A percentile compares a stretch with the other conserved stretches of the same genome.
Conservation (phyloP, 176 grass and related monocot species). For the Saccharum spontaneum region DNA sequence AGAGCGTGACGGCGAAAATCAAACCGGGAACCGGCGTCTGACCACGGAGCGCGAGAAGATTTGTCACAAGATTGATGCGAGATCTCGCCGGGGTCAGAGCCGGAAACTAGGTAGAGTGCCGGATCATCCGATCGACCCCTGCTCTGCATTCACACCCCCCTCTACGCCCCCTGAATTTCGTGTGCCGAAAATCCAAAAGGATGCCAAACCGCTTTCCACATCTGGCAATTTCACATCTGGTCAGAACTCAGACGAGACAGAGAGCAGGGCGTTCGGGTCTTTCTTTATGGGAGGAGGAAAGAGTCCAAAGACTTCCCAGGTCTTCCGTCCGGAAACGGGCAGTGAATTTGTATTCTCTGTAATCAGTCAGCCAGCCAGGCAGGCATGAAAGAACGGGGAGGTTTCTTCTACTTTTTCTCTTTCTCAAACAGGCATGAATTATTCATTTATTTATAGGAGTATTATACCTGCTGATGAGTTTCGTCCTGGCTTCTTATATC, state of each 20-base stretch:
- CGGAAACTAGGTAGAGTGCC: neutral
- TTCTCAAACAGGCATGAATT: too few species aligned
- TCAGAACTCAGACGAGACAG: neutral
- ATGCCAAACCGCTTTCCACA: neutral
- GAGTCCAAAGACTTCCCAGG: too few species aligned
- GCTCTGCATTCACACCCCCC: neutral
- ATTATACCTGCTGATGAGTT: neutral
- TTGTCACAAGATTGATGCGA: neutral
- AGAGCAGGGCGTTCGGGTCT: neutral
- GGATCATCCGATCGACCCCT: neutral
- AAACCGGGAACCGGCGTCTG: neutral
- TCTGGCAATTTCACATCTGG: conserved; percentile 3
- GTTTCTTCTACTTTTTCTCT: too few species aligned
- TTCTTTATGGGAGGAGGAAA: neutral
- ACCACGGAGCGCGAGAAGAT: neutral
- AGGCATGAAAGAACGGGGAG: neutral
- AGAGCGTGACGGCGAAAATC: too few species aligned
- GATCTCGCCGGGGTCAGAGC: neutral
- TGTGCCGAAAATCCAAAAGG: too few species aligned
- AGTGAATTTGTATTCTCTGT: too few species aligned
- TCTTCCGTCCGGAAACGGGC: too few species aligned
- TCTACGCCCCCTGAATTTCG: too few species aligned
- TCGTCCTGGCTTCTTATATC: neutral
- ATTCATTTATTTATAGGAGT: too few species aligned
- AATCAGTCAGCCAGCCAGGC: too few species aligned